Conservation (phyloP, 177 flowering plant genomes). For the Vitis hybrid region DNA sequence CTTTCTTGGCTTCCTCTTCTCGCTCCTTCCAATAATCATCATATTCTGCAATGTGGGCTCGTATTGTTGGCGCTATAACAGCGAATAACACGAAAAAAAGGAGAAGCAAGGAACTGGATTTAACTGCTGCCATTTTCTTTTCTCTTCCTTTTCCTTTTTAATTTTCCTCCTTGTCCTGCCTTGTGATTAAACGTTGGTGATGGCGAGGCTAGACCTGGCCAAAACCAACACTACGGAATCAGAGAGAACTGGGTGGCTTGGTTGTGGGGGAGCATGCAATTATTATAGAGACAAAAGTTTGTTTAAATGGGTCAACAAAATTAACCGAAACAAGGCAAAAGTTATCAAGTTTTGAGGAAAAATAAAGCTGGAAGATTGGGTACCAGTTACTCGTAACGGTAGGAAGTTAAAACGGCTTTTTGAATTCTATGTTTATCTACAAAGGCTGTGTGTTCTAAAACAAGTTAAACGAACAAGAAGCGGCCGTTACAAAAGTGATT, state of each 20-base stretch:
- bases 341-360: not conserved
- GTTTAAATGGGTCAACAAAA: not conserved
- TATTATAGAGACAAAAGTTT: too few relatives aligned
- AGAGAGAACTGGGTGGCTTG: too few relatives aligned
- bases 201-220: too few relatives aligned
- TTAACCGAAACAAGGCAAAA: not conserved
- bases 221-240: too few relatives aligned
- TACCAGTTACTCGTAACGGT: not conserved
- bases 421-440: not conserved
- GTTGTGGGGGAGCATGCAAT: too few relatives aligned
- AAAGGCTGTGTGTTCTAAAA: not conserved
- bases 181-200: not conserved
- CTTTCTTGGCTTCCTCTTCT: constrained; percentile 35
- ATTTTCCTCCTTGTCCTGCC: too few relatives aligned
- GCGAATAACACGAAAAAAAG: constrained; percentile 12
- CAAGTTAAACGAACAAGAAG: too few relatives aligned
- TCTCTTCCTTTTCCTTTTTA: too few relatives aligned
- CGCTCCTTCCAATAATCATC: constrained; percentile 51
- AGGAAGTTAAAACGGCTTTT: not conserved
- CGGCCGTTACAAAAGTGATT: too few relatives aligned
- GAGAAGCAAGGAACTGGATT: not conserved
- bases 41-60: constrained; percentile 26
- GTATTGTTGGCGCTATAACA: not conserved
- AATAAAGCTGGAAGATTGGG: constrained; percentile 1
- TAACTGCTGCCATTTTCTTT: not conserved